Evolutionary conservation across 2,329 filamentous ascomycete genomes (phyloP).

Genomic region (Tricladium varicosporioides): DNA sequence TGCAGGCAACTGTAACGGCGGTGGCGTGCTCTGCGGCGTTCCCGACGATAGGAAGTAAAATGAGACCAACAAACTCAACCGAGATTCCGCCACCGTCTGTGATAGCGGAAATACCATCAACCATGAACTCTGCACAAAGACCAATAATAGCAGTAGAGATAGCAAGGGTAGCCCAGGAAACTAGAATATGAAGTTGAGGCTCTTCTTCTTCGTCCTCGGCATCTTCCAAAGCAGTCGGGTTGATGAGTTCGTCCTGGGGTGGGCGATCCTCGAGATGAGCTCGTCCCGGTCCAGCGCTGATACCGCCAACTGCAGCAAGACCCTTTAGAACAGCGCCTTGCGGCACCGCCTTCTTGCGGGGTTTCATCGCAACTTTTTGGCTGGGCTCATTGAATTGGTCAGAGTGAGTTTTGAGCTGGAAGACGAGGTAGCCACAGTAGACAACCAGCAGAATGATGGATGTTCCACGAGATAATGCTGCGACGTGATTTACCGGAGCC

Average conservation of each 20-base stretch:
- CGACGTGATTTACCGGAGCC: slow-evolving; percentile 45
- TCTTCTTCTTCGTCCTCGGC: slow-evolving; percentile 71
- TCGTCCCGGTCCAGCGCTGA: slow-evolving; percentile 31
- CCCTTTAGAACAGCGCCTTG: slow-evolving; percentile 31
- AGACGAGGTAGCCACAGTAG: slow-evolving; percentile 81
- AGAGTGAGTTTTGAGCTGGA: slow-evolving; percentile 85
- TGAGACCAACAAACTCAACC: slow-evolving; percentile 77
- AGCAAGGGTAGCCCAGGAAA: slow-evolving; percentile 69
- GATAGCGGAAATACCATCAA: slow-evolving; percentile 70
- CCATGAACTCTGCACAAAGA: slow-evolving; percentile 74
- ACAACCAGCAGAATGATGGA: slow-evolving; percentile 79
- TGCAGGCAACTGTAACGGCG: slow-evolving; percentile 72
- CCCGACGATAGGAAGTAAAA: slow-evolving; percentile 77
- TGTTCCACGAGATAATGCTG: slow-evolving; percentile 67
- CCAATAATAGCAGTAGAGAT: slow-evolving; percentile 71
- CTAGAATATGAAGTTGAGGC: slow-evolving; percentile 69
- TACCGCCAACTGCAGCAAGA: slow-evolving; percentile 31
- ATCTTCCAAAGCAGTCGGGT: slow-evolving; percentile 40
- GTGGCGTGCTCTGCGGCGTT: slow-evolving; percentile 83
- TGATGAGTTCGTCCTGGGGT: slow-evolving; percentile 37
- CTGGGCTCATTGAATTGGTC: slow-evolving; percentile 77
- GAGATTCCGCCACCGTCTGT: slow-evolving; percentile 70
- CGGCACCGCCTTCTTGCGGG: slow-evolving; percentile 39
- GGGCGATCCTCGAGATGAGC: slow-evolving; percentile 22
- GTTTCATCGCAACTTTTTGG: slow-evolving; percentile 68